These are phyloP conservation scores for Peronospora belbahrii DNA, from an alignment of 352 stramenopile species.

Conservation along the genomic window DNA sequence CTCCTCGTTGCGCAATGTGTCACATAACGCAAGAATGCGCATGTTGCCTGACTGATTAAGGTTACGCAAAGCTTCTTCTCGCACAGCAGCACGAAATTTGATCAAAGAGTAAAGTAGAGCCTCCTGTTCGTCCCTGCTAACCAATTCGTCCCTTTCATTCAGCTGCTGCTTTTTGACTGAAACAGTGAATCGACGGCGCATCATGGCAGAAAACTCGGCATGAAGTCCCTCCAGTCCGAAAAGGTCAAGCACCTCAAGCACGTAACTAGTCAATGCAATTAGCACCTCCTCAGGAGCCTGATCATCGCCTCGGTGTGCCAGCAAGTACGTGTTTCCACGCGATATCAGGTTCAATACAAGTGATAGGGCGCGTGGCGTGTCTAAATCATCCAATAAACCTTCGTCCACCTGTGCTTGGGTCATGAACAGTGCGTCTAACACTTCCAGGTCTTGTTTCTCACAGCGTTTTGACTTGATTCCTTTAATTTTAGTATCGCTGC, in stretches of 20 bases:
- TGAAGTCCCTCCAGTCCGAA: slow-evolving; percentile 57
- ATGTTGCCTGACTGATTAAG: slow-evolving; percentile 30
- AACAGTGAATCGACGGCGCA: slow-evolving; percentile 20
- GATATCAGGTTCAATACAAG: slow-evolving; percentile 68
- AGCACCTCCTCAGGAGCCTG: slow-evolving; percentile 50
- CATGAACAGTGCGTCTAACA: slow-evolving; percentile 48
- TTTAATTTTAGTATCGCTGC: background rate
- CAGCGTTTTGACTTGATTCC: slow-evolving; percentile 37
- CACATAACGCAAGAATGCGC: slow-evolving; percentile 50
- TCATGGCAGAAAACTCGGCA: slow-evolving; percentile 39
- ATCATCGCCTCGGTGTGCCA: slow-evolving; percentile 21
- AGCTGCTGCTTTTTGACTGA: background rate
- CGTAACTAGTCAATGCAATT: slow-evolving; percentile 42
- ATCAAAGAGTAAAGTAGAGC: slow-evolving; percentile 43
- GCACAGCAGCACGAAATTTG: slow-evolving; percentile 53
- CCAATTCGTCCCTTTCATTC: background rate
- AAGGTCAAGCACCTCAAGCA: slow-evolving; percentile 60
- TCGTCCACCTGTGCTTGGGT: slow-evolving; percentile 47
- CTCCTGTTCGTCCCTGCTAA: slow-evolving; percentile 24
- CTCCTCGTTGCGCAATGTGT: slow-evolving; percentile 49
- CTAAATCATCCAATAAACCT: slow-evolving; percentile 82
- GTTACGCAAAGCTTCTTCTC: slow-evolving; percentile 47
- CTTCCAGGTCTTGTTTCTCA: slow-evolving; percentile 38
- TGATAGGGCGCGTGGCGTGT: slow-evolving; percentile 72
- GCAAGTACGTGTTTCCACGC: slow-evolving; percentile 47